Evolutionary conservation across 176 grass and related monocot genomes (phyloP), one percentile per base, ranked within the genome.

Genomic region (Alloteropsis semialata): DNA sequence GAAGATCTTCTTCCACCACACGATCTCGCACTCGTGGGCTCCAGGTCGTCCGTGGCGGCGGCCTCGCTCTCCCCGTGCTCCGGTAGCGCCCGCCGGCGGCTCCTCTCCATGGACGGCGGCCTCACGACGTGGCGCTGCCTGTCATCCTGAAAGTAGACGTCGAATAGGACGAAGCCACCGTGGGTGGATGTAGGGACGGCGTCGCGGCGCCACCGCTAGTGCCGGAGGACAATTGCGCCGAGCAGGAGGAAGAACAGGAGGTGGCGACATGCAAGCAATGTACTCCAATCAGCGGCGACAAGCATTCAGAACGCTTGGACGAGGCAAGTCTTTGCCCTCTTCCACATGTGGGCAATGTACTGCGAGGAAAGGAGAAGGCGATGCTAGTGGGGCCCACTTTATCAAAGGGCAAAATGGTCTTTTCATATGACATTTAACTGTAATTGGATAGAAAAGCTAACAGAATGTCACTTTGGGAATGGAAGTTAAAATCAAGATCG

Each of bases 141-240:
- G 34, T 54, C 66, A 19, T 74, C 74, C 8, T 34, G 51, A 72
- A 79, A 79, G 45, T 84, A 87, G 67, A 90, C 14, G 59, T 81
- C 84, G 83, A 90, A 90, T 18, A 90, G 55, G 36, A 90, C 72
- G 83, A 90, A 90, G 29, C 83, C 64, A 28, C 64, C 22, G 72
- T 64, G 27, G 22, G 32, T 25, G 18, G 77, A 42, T 39, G 54
- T 29, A 3, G 65, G n/a, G 27, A 6, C 54, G 17, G 36, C 65
- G 10, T 65, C 72, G 21, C 65, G 45, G 12, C 74, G 55, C 0
- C 13, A 54, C 63, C 78, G 29, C 22, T 64, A 70, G 72, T 24
- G 46, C 16, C 28, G 45, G 13, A 82, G 0, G 17, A 85, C 5
- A 25, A 81, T 6, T 56, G 44, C 65, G 64, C 10, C 55, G 78